Evolutionary conservation across 2,329 filamentous ascomycete genomes (phyloP).

Genomic region (Exophiala aquamarina): DNA sequence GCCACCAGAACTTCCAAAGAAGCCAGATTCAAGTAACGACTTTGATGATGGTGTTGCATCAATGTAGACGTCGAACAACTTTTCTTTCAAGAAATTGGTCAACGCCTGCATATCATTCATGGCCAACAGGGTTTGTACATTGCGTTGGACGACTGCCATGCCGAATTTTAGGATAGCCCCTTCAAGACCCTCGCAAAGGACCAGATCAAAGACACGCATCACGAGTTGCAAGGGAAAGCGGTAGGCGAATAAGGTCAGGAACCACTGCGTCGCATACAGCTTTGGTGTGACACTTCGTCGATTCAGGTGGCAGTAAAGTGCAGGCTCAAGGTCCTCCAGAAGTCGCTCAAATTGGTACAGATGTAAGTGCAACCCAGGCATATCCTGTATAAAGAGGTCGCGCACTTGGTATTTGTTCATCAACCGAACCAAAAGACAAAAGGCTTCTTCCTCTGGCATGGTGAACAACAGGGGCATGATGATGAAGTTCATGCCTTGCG

Average conservation of each 20-base stretch:
- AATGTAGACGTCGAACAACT: slow-evolving; percentile 94
- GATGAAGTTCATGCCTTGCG: slow-evolving; percentile 98
- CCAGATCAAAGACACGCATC: slow-evolving; percentile 92
- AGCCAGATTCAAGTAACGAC: slow-evolving; percentile 91
- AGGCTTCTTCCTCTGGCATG: slow-evolving; percentile 98
- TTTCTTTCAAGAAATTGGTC: slow-evolving; percentile 88
- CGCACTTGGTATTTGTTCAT: slow-evolving; percentile 97
- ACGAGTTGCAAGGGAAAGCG: slow-evolving; percentile 95
- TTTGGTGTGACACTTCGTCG: slow-evolving; percentile 84
- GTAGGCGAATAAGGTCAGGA: slow-evolving; percentile 96
- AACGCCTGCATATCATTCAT: slow-evolving; percentile 92
- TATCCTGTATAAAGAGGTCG: slow-evolving; percentile 91
- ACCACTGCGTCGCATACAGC: slow-evolving; percentile 98
- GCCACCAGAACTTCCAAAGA: slow-evolving; percentile 88
- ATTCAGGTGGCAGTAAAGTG: slow-evolving; percentile 89
- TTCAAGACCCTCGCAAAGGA: slow-evolving; percentile 87
- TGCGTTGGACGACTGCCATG: slow-evolving; percentile 94
- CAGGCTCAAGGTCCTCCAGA: slow-evolving; percentile 89
- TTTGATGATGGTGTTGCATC: slow-evolving; percentile 90
- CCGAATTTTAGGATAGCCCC: slow-evolving; percentile 90
- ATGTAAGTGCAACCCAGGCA: slow-evolving; percentile 91
- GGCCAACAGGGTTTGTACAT: slow-evolving; percentile 70
- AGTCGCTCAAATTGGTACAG: slow-evolving; percentile 94
- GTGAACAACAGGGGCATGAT: slow-evolving; percentile 97
- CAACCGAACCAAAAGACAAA: slow-evolving; percentile 84